Evolutionary conservation across 805 yeast species (phyloP).

Genomic region (Ogataea salicorniae): DNA sequence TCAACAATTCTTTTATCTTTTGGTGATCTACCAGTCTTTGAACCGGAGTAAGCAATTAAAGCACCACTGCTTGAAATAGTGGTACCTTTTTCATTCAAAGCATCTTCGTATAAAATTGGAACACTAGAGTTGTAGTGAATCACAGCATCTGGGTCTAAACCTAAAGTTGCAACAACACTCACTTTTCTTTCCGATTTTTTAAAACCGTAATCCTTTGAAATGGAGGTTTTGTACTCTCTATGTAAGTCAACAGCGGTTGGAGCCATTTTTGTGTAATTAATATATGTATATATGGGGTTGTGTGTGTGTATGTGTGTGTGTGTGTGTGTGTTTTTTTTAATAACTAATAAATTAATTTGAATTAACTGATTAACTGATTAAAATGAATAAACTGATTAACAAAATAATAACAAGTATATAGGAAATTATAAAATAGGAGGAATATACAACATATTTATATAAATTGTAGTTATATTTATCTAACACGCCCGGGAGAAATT

Average conservation of each 20-base stretch:
- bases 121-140: conserved; percentile 91
- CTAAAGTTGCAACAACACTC: conserved; percentile 32
- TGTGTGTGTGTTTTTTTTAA: neutral
- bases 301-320: neutral
- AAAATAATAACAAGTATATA: neutral
- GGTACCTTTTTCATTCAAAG: conserved; percentile 82
- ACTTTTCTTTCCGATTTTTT: conserved; percentile 24
- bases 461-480: neutral
- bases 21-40: conserved; percentile 97
- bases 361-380: neutral
- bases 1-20: conserved; percentile 97
- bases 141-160: conserved; percentile 54
- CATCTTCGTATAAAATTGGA: conserved; percentile 92
- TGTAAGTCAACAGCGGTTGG: conserved; percentile 37
- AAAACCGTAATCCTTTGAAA: conserved; percentile 20
- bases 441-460: neutral
- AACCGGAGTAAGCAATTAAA: conserved; percentile 90
- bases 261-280: conserved; percentile 27
- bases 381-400: neutral
- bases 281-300: too few relatives aligned
- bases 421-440: neutral
- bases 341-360: neutral
- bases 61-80: conserved; percentile 93
- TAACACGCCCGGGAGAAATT: too few relatives aligned
- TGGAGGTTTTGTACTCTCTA: conserved; percentile 24